These are phyloP conservation scores for Ilyonectria sp. DNA, from an alignment of 2,329 filamentous ascomycete species.

Conservation along the genomic window DNA sequence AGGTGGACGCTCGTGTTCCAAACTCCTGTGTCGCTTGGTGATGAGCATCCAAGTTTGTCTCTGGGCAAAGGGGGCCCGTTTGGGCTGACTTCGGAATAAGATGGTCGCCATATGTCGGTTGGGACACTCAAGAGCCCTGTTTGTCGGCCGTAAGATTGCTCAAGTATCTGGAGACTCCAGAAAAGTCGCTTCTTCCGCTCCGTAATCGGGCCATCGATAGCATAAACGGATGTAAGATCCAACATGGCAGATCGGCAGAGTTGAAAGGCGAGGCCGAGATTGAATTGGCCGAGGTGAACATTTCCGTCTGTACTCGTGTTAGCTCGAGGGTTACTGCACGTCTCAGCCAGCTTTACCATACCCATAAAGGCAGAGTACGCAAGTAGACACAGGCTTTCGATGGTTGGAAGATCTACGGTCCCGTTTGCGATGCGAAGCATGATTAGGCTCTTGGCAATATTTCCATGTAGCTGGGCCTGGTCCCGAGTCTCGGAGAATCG, in stretches of 20 bases:
- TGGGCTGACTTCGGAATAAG: conserved; percentile 41
- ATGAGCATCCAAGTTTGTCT: conserved; percentile 61
- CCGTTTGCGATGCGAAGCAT: conserved; percentile 68
- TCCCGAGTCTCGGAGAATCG: conserved; percentile 56
- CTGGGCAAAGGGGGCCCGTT: conserved; percentile 59
- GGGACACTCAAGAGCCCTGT: conserved; percentile 59
- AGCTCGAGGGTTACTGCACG: conserved; percentile 4
- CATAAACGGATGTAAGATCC: conserved; percentile 59
- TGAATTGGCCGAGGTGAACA: conserved; percentile 63
- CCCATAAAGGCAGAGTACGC: conserved; percentile 66
- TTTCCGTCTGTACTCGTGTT: conserved; percentile 59
- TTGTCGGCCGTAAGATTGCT: conserved; percentile 65
- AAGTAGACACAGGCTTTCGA: conserved; percentile 66
- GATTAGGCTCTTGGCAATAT: conserved; percentile 58
- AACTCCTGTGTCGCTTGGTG: conserved; percentile 60
- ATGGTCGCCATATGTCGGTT: conserved; percentile 58
- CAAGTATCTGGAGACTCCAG: conserved; percentile 66
- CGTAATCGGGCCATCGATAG: conserved; percentile 49
- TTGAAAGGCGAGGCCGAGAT: conserved; percentile 65
- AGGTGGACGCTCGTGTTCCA: conserved; percentile 66
- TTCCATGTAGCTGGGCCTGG: conserved; percentile 53
- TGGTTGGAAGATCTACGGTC: conserved; percentile 63
- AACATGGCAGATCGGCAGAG: conserved; percentile 66
- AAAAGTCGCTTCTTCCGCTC: conserved; percentile 66
- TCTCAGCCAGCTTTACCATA: conserved; percentile 40